phyloP scores from a whole-genome alignment of 768 basidiomycete species.

The Kwoniella botswanensis region DNA sequence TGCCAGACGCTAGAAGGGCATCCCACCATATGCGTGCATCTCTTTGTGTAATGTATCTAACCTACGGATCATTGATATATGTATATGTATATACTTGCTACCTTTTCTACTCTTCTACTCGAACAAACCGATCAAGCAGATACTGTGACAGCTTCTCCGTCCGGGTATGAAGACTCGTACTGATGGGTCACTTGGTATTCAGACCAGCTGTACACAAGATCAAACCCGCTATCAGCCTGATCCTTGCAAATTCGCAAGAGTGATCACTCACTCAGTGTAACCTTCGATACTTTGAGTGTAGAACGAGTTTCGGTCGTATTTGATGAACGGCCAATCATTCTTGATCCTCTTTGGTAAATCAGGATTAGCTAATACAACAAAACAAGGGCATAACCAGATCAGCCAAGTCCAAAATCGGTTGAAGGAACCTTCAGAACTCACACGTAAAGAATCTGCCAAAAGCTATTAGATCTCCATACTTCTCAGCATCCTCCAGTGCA shows the following conservation, averaged over 20 bases:
- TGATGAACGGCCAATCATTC: conserved; percentile 12
- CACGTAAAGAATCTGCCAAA: conserved; percentile 19
- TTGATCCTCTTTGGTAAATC: conserved; percentile 18
- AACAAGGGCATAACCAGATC: background rate
- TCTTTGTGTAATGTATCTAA: too few relatives aligned
- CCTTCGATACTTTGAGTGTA: conserved; percentile 18
- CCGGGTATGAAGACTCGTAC: background rate
- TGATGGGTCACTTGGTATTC: background rate
- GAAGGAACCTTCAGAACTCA: background rate
- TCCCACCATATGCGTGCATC: background rate
- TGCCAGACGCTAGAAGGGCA: too few relatives aligned
- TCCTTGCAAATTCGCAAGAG: background rate
- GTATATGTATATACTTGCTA: too few relatives aligned
- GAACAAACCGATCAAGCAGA: background rate
- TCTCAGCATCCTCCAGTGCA: conserved; percentile 3
- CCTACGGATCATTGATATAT: too few relatives aligned
- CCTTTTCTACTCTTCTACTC: too few relatives aligned
- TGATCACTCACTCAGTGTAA: conserved; percentile 17
- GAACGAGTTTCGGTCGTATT: conserved; percentile 23
- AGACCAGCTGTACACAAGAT: background rate
- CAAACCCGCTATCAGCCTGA: background rate
- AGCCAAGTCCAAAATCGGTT: background rate
- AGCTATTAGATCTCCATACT: conserved; percentile 17
- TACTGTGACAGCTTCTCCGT: background rate
- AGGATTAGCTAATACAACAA: conserved; percentile 17